Evolutionary conservation across 441 rosid genomes (phyloP), one percentile per base, ranked within the genome.

Genomic region (Flueggea neowawraea): DNA sequence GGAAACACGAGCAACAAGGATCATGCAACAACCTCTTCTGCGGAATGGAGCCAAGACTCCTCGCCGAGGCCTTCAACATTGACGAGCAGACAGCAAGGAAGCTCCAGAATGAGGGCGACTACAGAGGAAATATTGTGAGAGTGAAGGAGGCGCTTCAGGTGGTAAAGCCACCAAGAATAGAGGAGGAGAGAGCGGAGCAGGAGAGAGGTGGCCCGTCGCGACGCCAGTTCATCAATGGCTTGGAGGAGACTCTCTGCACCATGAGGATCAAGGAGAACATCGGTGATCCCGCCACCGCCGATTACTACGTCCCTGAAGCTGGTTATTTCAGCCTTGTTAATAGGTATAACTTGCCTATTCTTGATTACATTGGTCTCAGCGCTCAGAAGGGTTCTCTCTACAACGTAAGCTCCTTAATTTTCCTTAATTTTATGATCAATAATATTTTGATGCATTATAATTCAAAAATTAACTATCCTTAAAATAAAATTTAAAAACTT

Each of bases 181-280:
- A 72, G 10, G 72, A 71, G 55, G 76, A 68, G 69, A 55, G 75
- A 52, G 74, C 67, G 43, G 79, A 70, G 60, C 67, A 68, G 41
- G 59, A 63, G 32, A 63, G 61, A 12, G 36, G 39, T 11, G 15
- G 44, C 6, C 50, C 55, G 15, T 28, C 17, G n/a, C 10, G 14
- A 28, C 54, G 10, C 2, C 4, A 22, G 2, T 22, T 22, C 0
- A 36, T 12, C 54, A 92, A 90, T 62, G 98, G 96, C 55, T 22
- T 87, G 41, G 97, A 90, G 68, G 96, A 93, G 82, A 90, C 95
- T 28, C 22, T 84, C 58, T 90, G 95, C 84, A 62, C 76, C 66
- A 73, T 86, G 88, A 84, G 78, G 62, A 52, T 81, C 28, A 69
- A 57, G 58, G 88, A 83, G 70, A 84, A 86, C 83, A 80, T 90